Evolutionary conservation across 805 yeast species (phyloP), one percentile per base, ranked within the genome.

Genomic region (Teunomyces funiuensis): DNA sequence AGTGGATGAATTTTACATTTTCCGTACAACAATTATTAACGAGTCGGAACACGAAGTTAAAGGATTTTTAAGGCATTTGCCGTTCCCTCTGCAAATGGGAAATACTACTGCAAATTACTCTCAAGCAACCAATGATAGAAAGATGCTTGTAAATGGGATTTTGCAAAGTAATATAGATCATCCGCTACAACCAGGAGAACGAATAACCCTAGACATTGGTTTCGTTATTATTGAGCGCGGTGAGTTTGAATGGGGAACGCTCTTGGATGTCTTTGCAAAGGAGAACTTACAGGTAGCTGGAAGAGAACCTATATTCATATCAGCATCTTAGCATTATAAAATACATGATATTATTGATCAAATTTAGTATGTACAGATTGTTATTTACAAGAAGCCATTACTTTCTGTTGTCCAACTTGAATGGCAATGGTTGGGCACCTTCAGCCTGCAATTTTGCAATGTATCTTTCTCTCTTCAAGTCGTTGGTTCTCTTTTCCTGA

Each of bases 401-500:
- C 44, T 46, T 55, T 18, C 61, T 48, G 45, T 47, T 47, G 28
- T 52, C 58, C 55, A 58, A 54, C 41, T 54, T 58, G 51, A 57
- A 55, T 14, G 63, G 63, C 41, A 58, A 51, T 26, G 56, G 60
- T 44, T 45, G 47, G 13, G 80, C 85, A 18, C 88, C 88, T 48
- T 82, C 80, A 14, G 77, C 80, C 55, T 84, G 88, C 52, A 88
- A 80, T 58, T 85, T 82, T 41, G 74, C 75, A 54, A 88, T 62
- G 61, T 85, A 82, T 50, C 75, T 71, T 49, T 79, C 85, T 61
- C 84, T 82, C 53, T 80, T 79, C 47, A 79, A 66, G 52, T 88
- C 96, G 44, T 80, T 83, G 28, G 82, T 84, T 52, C 97, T 78
- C 62, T 89, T 90, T 62, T 88, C 91, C 58, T 89, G 91, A 71